Base-by-base conservation (phyloP, 2,329 filamentous ascomycete species). In the Scortechinia acanthostroma region DNA sequence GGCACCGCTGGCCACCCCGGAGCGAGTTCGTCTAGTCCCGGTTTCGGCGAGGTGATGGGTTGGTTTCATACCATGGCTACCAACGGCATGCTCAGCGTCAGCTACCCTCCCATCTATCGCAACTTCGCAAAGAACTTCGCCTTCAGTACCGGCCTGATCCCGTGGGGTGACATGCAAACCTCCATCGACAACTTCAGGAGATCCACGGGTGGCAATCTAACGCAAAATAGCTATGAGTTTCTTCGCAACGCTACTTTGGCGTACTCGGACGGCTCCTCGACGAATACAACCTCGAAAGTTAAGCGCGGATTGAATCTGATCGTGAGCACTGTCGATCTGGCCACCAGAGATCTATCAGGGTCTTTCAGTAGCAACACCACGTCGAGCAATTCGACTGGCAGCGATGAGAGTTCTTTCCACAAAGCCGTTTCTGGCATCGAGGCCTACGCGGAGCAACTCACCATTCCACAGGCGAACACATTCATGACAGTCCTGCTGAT, bases 401-500 rank as follows among this genome's bases (percentile, higher is more conserved):
- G 57, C 42, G 51, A 50, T 16, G 10, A 13, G 13, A 17, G 17
- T 19, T 6, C 57, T 37, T 57, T 78, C 22, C 64, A 72, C 35
- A 55, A 69, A 15, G 68, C 71, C 2, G 86, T 95, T 23, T 74
- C 77, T 42, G 88, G 89, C 44, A 86, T 97, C 55, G 77, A 91
- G 61, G 87, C 79, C 22, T 95, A 86, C 56, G 85, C 83, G n/a
- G 82, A 95, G 59, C 74, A 91, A 59, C 76, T 95, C 47, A 81
- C 79, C 37, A 90, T 97, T 45, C 93, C 93, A 16, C 79, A 86
- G 53, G 82, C 87, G 43, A 95, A 96, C 67, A 90, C 89, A 2
- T 97, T 97, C 69, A 95, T 98, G 91, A 96, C 89, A 0, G 83
- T 95, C 3, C 76, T 97, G 1, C 71, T 97, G 44, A 71, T 96